phyloP scores from a whole-genome alignment of 2,329 filamentous ascomycete species.

The Botrytis deweyae region DNA sequence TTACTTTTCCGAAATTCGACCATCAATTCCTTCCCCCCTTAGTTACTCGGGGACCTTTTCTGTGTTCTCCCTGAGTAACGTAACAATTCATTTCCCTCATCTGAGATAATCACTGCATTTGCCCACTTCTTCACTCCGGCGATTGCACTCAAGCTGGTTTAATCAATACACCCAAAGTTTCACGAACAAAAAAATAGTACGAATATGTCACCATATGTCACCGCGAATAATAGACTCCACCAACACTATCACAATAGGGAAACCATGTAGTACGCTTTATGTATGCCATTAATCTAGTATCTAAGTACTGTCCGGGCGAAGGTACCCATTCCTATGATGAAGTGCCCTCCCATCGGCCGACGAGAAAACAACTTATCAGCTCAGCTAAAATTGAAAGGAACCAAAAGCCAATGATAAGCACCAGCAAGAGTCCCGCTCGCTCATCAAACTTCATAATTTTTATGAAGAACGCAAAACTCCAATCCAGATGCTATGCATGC shows the following conservation, averaged over 20 bases:
- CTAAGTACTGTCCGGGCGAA: not conserved
- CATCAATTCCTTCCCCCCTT: not conserved
- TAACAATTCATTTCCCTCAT: not conserved
- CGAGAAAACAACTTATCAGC: not conserved
- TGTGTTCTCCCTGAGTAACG: not conserved
- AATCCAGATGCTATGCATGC: conserved; percentile 14
- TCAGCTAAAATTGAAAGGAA: not conserved
- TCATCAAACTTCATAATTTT: conserved; percentile 4
- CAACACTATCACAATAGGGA: not conserved
- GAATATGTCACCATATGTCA: not conserved
- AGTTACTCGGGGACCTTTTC: not conserved
- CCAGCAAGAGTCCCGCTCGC: conserved; percentile 4
- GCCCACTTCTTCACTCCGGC: not conserved
- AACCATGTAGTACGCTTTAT: not conserved
- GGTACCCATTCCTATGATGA: not conserved
- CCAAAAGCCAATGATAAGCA: not conserved
- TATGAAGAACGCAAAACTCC: conserved; percentile 10
- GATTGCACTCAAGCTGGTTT: not conserved
- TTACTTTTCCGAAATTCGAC: not conserved
- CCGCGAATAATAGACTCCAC: not conserved
- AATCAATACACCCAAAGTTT: not conserved
- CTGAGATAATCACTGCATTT: not conserved
- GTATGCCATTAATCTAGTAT: conserved; percentile 1
- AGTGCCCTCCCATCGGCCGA: not conserved
- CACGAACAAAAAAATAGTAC: not conserved